These are phyloP conservation scores for Leccinum fallax DNA, from an alignment of 1,284 basidiomycete species.

Conservation along the genomic window DNA sequence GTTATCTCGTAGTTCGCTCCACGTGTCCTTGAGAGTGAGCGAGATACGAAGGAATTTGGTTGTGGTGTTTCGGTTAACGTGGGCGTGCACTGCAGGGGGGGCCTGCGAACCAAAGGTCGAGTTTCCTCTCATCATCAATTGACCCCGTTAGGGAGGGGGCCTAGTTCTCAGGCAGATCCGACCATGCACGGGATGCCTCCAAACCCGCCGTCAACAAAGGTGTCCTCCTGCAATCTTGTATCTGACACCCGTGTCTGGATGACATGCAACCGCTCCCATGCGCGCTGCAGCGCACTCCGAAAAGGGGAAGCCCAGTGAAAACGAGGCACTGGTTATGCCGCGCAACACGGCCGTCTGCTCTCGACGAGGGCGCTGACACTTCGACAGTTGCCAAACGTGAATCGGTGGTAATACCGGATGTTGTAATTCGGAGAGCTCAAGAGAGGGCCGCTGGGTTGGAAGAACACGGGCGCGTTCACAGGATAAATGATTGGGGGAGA, in stretches of 20 bases:
- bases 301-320: constrained; percentile 6
- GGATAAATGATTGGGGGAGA: constrained; percentile 26
- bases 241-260: constrained; percentile 23
- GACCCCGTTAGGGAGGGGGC: constrained; percentile 14
- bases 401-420: constrained; percentile 10
- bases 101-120: constrained; percentile 17
- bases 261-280: constrained; percentile 22
- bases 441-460: constrained; percentile 34
- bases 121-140: constrained; percentile 24
- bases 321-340: constrained; percentile 8
- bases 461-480: constrained; percentile 25
- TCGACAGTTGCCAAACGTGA: constrained; percentile 3
- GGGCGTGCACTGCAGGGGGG: constrained; percentile 9
- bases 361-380: constrained; percentile 9
- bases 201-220: constrained; percentile 20
- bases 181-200: constrained; percentile 13
- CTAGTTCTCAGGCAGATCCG: constrained; percentile 37
- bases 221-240: constrained; percentile 7
- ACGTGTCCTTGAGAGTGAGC: constrained; percentile 15
- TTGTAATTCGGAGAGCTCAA: constrained; percentile 19
- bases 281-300: constrained; percentile 4
- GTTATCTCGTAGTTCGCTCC: constrained; percentile 18
- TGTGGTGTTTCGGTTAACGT: constrained; percentile 24
- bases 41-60: constrained; percentile 8
- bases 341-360: background rate